Base-by-base conservation (phyloP, 805 yeast species). In the Starmerella ratchasimensis region DNA sequence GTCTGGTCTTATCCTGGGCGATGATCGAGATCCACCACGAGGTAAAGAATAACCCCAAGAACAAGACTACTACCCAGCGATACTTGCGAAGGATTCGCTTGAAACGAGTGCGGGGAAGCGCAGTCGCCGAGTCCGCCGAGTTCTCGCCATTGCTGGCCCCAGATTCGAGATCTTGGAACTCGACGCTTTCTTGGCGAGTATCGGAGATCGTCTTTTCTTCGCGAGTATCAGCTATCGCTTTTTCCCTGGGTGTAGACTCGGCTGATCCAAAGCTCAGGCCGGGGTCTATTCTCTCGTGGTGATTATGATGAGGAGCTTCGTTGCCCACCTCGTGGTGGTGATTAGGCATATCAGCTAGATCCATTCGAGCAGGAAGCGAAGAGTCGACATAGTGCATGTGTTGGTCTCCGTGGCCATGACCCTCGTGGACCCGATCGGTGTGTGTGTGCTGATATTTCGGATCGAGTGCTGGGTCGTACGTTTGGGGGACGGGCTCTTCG, bases 11-110 rank as follows among this genome's bases (percentile, higher is more conserved):
- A 5, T 63, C 50, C 50, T 70, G 76, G 35, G 66, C 67, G 21
- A 72, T 37, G 40, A 72, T 69, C 13, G 73, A 64, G 31, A 71
- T 51, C 76, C 76, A 72, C 72, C 72, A 68, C 9, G 68, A 57
- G n/a, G 73, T 68, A 58, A 68, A 67, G 43, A 68, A 52, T 44
- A 54, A 23, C 40, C 65, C 56, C 43, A 51, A 36, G 50, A 57
- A 47, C 8, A 59, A 33, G 37, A 48, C 55, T 17, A 50, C 11
- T 4, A 46, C 46, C 59, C 58, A 56, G 19, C 43, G 45, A 38
- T 52, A 26, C 17, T 40, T 39, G 18, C 35, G 37, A 27, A 36
- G 11, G 22, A 30, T 9, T 5, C 28, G 21, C 27, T 37, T 37
- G n/a, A 37, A 15, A 16, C 35, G 32, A 8, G 34, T 30, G 7